phyloP scores from a whole-genome alignment of 495 filamentous ascomycete species.

The Aspergillus hancockii region DNA sequence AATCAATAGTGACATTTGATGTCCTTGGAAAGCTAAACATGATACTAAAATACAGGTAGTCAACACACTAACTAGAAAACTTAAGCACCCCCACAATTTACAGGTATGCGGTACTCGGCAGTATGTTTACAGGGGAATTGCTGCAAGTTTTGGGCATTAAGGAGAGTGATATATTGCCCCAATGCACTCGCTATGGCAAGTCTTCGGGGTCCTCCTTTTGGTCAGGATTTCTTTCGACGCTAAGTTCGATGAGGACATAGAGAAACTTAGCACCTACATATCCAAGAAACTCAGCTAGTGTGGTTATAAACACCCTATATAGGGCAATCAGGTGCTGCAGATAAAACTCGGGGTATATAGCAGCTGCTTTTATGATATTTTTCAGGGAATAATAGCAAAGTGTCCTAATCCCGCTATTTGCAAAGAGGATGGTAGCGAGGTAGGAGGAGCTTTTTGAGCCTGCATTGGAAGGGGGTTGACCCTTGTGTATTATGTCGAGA shows the following conservation, averaged over 20 bases:
- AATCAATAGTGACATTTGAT: no score
- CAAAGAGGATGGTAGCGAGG: constrained; percentile 16
- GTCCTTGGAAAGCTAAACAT: no score
- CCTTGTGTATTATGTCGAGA: constrained; percentile 7
- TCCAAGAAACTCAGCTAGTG: constrained; percentile 15
- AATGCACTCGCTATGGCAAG: constrained; percentile 18
- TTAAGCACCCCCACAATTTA: no score
- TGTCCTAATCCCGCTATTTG: constrained; percentile 14
- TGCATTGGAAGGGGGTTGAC: not conserved
- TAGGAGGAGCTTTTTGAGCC: constrained; percentile 16
- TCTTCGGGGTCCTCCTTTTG: constrained; percentile 9
- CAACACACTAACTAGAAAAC: no score
- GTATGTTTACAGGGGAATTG: constrained; percentile 16
- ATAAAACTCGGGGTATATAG: constrained; percentile 9
- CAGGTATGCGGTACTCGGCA: constrained; percentile 6
- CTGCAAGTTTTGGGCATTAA: constrained; percentile 18
- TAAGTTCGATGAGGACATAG: constrained; percentile 5
- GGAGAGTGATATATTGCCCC: constrained; percentile 15
- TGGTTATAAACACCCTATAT: constrained; percentile 9
- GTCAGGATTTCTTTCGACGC: constrained; percentile 8
- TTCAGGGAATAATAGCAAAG: constrained; percentile 15
- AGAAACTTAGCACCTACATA: constrained; percentile 11
- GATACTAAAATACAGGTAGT: no score
- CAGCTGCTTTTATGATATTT: constrained; percentile 16
- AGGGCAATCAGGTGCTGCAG: constrained; percentile 14